Evolutionary conservation across 1,284 basidiomycete genomes (phyloP), one percentile per base, ranked within the genome.

Genomic region (Pseudozyma flocculosa): DNA sequence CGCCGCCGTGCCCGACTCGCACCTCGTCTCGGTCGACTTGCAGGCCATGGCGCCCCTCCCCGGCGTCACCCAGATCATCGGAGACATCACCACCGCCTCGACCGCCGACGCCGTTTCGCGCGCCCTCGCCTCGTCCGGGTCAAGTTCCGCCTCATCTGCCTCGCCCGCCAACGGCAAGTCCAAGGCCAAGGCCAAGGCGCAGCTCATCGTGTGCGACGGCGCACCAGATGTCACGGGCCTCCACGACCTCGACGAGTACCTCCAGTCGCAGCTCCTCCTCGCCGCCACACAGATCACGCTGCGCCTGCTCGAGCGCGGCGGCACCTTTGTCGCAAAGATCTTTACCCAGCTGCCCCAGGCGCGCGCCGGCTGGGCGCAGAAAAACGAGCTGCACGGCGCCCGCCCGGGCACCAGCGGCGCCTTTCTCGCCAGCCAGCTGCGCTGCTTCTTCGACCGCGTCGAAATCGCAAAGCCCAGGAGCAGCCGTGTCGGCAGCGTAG

Each of bases 171-270:
- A 19, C 49, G 24, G 47, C 34, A 13, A 22, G 14, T 15, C 47
- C 29, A 54, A 53, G 40, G 50, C 44, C 34, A 82, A 81, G 3
- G 71, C 79, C 8, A 78, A 80, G 46, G 82, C 83, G 0, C 81
- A 84, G 51, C 73, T 85, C 34, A 82, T 84, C 24, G 81, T 85
- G 2, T 85, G 84, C 60, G 84, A 85, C 57, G 84, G 84, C 10
- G 84, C 84, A 17, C 83, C 84, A 3, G 84, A 85, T 67, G 83
- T 85, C 11, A 84, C 83, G 4, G 84, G 84, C 22, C 78, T 85
- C 0, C 83, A 84, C 57, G 82, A 82, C 56, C 77, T 85, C 19
- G 84, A 85, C 72, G 83, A 83, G 26, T 83, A 83, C 57, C 79
- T 84, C 5, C 84, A 85, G 67, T 80, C 82, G 0, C 83, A 84